These are phyloP conservation scores for Coix lacrymajobi DNA, from an alignment of 176 grass and related monocot species.

Conservation along the genomic window DNA sequence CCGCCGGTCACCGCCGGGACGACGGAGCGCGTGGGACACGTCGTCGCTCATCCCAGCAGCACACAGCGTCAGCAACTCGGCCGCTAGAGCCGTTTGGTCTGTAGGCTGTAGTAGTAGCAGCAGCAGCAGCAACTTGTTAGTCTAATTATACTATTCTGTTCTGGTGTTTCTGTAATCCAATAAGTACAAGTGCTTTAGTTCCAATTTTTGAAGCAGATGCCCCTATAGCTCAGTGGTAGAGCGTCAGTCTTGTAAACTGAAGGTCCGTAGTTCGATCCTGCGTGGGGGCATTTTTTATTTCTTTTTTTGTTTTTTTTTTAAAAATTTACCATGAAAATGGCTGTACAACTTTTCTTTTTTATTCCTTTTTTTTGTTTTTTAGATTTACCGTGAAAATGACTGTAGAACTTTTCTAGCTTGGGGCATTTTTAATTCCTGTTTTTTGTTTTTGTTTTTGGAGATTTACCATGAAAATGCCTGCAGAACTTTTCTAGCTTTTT, in stretches of 20 bases:
- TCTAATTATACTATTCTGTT: background rate
- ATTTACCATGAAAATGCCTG: too few species aligned
- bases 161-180: background rate
- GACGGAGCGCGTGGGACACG: background rate
- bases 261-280: constrained; percentile 99
- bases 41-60: background rate
- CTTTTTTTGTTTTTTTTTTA: background rate
- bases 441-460: too few species aligned
- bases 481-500: too few species aligned
- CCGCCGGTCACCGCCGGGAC: background rate
- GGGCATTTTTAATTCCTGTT: too few species aligned
- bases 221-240: constrained; percentile 99
- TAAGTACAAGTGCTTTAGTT: background rate
- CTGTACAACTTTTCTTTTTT: too few species aligned
- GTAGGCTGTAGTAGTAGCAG: background rate
- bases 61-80: background rate
- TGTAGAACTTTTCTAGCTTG: too few species aligned
- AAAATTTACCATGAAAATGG: background rate
- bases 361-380: too few species aligned
- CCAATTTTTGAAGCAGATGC: background rate
- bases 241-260: constrained; percentile 99
- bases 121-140: background rate
- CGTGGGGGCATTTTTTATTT: constrained; percentile 55
- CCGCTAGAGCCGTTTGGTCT: background rate
- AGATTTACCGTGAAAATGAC: too few species aligned